These are phyloP conservation scores for Skeletonema tropicum DNA, from an alignment of 108 stramenopile genomes.

Conservation along the genomic window DNA sequence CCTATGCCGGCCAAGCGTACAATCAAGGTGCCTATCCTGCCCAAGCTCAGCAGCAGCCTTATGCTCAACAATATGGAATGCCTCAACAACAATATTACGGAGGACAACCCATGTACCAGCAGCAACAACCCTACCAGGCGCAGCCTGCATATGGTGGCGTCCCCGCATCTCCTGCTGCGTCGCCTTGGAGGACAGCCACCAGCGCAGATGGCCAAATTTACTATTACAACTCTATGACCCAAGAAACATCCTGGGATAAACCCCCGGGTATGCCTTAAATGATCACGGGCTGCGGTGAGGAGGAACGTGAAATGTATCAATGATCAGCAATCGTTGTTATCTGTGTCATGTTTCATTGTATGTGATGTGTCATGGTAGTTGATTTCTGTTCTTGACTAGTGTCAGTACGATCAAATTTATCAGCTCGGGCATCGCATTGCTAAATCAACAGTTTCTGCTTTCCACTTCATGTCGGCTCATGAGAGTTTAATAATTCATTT, in stretches of 20 bases:
- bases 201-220: conserved; percentile 86
- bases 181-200: conserved; percentile 71
- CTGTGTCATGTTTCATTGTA: not conserved
- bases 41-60: conserved; percentile 49
- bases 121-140: conserved; percentile 53
- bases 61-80: conserved; percentile 49
- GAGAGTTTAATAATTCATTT: not conserved
- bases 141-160: conserved; percentile 23
- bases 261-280: conserved; percentile 80
- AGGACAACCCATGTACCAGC: conserved; percentile 49
- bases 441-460: not conserved
- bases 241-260: conserved; percentile 90
- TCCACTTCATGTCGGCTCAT: not conserved
- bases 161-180: conserved; percentile 23
- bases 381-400: not conserved
- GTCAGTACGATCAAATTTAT: too few relatives aligned
- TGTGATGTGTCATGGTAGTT: not conserved
- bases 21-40: conserved; percentile 36
- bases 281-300: not conserved
- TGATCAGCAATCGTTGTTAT: not conserved
- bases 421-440: not conserved
- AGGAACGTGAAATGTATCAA: not conserved
- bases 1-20: conserved; percentile 32
- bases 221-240: conserved; percentile 89
- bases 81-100: conserved; percentile 44